phyloP scores from a whole-genome alignment of 257 asterid genomes.

The Solanum raphanifolium region DNA sequence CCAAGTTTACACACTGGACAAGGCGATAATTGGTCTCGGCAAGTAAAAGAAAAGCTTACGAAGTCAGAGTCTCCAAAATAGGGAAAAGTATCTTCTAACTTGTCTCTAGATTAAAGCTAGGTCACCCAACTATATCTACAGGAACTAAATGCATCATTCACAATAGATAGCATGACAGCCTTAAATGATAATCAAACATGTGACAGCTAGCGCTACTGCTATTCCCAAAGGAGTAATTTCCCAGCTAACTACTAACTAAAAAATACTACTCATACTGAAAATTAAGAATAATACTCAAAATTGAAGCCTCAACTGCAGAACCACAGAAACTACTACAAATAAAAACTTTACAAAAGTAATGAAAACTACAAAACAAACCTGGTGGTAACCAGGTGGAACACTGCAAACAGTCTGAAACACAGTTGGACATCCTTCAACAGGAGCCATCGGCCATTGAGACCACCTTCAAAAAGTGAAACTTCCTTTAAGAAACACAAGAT shows the following conservation, averaged over 20 bases:
- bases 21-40: not conserved
- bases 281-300: not conserved
- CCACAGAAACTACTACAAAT: not conserved
- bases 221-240: not conserved
- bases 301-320: not conserved
- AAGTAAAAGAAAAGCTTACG: not conserved
- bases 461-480: constrained; percentile 36
- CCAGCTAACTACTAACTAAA: not conserved
- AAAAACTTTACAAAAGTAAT: constrained; percentile 1
- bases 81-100: not conserved
- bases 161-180: not conserved
- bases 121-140: not conserved
- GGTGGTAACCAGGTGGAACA: constrained; percentile 71
- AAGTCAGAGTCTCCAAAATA: not conserved
- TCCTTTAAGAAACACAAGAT: not conserved
- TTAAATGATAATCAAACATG: not conserved
- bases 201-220: not conserved
- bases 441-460: constrained; percentile 80
- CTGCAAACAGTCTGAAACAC: constrained; percentile 72
- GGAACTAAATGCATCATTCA: not conserved
- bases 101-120: not conserved
- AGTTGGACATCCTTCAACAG: constrained; percentile 80
- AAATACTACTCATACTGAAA: not conserved
- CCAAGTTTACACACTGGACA: not conserved
- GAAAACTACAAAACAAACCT: constrained; percentile 39